These are phyloP conservation scores for Eucalyptus grandis DNA, from an alignment of 345 rosid species.

Conservation along the genomic window DNA sequence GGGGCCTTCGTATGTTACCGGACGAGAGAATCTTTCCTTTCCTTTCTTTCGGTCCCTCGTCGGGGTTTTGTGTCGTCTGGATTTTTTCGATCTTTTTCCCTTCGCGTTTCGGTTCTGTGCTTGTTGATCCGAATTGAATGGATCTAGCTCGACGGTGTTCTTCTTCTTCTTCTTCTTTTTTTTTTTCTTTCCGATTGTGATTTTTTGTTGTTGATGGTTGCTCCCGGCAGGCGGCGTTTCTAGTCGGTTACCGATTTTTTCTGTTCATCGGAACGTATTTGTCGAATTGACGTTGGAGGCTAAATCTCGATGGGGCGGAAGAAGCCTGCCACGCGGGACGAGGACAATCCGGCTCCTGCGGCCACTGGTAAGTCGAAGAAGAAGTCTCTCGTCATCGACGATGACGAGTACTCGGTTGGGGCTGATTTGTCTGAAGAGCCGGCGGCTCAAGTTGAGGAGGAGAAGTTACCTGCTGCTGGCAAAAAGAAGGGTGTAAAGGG, in stretches of 20 bases:
- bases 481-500: conserved; percentile 72
- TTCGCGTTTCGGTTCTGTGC: background rate
- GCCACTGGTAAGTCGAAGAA: conserved; percentile 57
- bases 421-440: conserved; percentile 48
- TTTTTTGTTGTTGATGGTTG: background rate
- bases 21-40: background rate
- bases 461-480: conserved; percentile 20
- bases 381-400: conserved; percentile 55
- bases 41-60: background rate
- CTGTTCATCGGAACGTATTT: background rate
- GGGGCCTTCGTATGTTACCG: background rate
- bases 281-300: background rate
- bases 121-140: background rate
- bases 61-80: background rate
- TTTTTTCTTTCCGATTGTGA: background rate
- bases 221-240: background rate
- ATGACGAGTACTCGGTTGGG: conserved; percentile 69
- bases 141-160: background rate
- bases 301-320: conserved; percentile 46
- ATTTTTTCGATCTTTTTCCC: background rate
- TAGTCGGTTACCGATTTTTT: background rate
- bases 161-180: background rate
- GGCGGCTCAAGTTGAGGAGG: conserved; percentile 14
- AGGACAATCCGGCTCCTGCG: conserved; percentile 17
- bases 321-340: conserved; percentile 50